Evolutionary conservation across 495 filamentous ascomycete species (phyloP).

Genomic region (Aspergillus avenaceus): DNA sequence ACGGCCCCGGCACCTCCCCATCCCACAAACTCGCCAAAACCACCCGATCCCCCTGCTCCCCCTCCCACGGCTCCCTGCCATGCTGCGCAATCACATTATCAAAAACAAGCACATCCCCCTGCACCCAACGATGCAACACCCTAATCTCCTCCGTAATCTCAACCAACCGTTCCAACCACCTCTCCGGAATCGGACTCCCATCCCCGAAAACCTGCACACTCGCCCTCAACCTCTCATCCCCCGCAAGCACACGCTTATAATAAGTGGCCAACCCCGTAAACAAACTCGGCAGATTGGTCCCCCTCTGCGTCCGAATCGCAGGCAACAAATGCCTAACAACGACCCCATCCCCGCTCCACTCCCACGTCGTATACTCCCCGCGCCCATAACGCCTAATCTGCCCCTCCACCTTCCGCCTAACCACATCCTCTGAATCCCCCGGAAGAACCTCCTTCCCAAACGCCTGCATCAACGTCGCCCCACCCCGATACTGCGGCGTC

Average conservation of each 20-base stretch:
- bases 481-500: slow-evolving; percentile 40
- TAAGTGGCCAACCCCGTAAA: slow-evolving; percentile 48
- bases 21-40: slow-evolving; percentile 43
- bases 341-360: slow-evolving; percentile 41
- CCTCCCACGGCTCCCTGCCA: slow-evolving; percentile 44
- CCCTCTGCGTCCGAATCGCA: slow-evolving; percentile 43
- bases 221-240: slow-evolving; percentile 16
- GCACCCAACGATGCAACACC: slow-evolving; percentile 38
- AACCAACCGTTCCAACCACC: slow-evolving; percentile 41
- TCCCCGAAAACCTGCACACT: slow-evolving; percentile 41
- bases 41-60: slow-evolving; percentile 40
- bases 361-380: slow-evolving; percentile 38
- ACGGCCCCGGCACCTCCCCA: slow-evolving; percentile 40
- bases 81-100: slow-evolving; percentile 48
- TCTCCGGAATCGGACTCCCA: slow-evolving; percentile 46
- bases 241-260: slow-evolving; percentile 32
- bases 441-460: slow-evolving; percentile 49
- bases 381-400: slow-evolving; percentile 44
- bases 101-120: slow-evolving; percentile 41
- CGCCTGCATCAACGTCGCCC: slow-evolving; percentile 48
- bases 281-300: slow-evolving; percentile 45
- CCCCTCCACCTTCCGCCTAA: slow-evolving; percentile 45
- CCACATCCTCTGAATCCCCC: slow-evolving; percentile 41
- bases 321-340: slow-evolving; percentile 41
- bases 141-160: slow-evolving; percentile 47